Evolutionary conservation across 1,284 basidiomycete genomes (phyloP), one percentile per base, ranked within the genome.

Genomic region (Coriolopsis trogii): DNA sequence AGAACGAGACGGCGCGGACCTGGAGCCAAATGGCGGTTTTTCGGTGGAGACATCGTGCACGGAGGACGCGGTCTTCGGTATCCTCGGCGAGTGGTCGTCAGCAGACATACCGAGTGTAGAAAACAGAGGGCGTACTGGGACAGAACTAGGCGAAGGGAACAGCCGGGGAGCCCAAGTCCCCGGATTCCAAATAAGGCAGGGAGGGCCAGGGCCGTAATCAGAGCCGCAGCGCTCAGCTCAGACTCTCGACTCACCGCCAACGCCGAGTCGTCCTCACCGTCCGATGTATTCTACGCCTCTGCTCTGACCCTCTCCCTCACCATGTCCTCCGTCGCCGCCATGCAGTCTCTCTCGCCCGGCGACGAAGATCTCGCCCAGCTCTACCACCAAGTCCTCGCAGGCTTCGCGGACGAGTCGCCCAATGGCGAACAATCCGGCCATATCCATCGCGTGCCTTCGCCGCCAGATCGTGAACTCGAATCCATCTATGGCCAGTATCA

Each of bases 361-460:
- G 86, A 89, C 59, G 83, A 84, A 59, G 86, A 88, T 63, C 75
- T 89, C 7, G 81, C 84, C 58, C 74, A 77, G 56, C 78, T 89
- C 42, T 89, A 89, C 68, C 80, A 87, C 53, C 82, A 87, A 69
- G 85, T 89, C 21, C 83, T 83, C 76, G 80, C 79, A 25, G 79
- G 79, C 42, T 89, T 85, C 63, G 70, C 74, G 28, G 78, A 81
- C 25, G 78, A 81, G 55, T 66, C 75, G 20, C 67, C 75, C 26
- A 67, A 67, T 18, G 61, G 68, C 2, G 72, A 73, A 39, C 68
- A 69, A 59, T 23, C 68, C 60, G 42, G 70, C 63, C 43, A 68
- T 3, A 12, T 8, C 25, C 63, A 61, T 45, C 12, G 18, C 43
- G 41, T 57, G n/a, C 55, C 67, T 51, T 59, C 26, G 40, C 60